Conservation (phyloP, 176 grass and related monocot species). For the Metroxylon sagu region DNA sequence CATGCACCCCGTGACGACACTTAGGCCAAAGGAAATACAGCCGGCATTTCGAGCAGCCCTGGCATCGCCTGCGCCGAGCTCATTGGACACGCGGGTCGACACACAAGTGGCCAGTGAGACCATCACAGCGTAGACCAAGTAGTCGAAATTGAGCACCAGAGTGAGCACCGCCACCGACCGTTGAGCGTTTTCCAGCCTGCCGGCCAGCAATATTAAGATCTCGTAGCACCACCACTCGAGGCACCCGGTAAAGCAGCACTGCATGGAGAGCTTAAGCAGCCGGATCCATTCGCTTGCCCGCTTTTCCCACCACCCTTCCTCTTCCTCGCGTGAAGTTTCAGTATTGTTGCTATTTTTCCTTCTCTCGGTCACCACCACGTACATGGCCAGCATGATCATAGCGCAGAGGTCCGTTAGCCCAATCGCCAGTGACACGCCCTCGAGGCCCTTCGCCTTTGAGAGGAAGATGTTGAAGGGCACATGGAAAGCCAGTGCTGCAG, state of each 20-base stretch:
- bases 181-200: not conserved
- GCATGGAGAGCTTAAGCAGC: not conserved
- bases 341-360: no score
- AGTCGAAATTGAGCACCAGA: not conserved
- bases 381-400: no score
- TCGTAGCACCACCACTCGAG: constrained; percentile 3
- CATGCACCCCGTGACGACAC: no score
- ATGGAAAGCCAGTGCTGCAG: constrained; percentile 45
- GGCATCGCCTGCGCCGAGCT: not conserved
- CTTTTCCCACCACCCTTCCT: no score
- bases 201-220: not conserved
- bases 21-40: no score
- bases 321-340: no score
- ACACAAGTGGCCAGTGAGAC: not conserved
- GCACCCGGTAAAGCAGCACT: not conserved
- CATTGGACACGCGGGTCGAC: not conserved
- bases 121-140: not conserved
- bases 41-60: no score
- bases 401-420: no score
- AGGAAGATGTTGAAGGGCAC: constrained; percentile 46
- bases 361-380: no score
- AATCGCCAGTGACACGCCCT: no score
- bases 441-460: constrained; percentile 2
- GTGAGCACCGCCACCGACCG: not conserved
- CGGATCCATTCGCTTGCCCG: no score